A percentile compares a stretch with the other conserved stretches of the same genome.
Conservation (phyloP, 495 filamentous ascomycete genomes). For the Ramalina peruviana region DNA sequence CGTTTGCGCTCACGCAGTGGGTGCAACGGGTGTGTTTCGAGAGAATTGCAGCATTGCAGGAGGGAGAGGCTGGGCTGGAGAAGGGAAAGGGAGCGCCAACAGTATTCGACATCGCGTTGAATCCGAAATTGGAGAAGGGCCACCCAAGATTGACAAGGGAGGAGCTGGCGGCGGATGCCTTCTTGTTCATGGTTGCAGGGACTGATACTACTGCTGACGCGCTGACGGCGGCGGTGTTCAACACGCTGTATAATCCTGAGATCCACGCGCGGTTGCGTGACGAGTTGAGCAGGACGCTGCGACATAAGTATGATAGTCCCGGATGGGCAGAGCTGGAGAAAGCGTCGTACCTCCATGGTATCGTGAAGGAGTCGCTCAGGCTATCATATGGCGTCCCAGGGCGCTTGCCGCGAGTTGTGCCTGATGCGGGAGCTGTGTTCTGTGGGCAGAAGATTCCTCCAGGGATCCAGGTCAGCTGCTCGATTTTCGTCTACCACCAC, state of each 20-base stretch:
- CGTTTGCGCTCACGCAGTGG: no score
- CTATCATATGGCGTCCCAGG: slow-evolving; percentile 19
- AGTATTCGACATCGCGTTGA: no score
- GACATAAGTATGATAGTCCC: slow-evolving; percentile 13
- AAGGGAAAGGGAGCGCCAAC: no score
- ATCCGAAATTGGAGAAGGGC: no score
- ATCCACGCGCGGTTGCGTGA: slow-evolving; percentile 4
- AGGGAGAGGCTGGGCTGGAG: no score
- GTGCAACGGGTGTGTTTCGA: no score
- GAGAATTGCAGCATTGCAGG: no score
- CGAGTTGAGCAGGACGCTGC: slow-evolving; percentile 16
- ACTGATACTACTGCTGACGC: slow-evolving; percentile 9
- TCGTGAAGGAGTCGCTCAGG: slow-evolving; percentile 31
- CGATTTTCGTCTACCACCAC: slow-evolving; percentile 20
- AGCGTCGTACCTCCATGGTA: slow-evolving; percentile 25
- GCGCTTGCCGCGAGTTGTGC: slow-evolving; percentile 16
- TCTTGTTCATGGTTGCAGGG: slow-evolving; percentile 16
- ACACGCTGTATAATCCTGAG: slow-evolving; percentile 8
- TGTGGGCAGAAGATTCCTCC: slow-evolving; percentile 22
- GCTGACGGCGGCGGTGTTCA: slow-evolving; percentile 7
- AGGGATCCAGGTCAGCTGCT: slow-evolving; percentile 24
- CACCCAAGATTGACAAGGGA: no score
- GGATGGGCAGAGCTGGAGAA: slow-evolving; percentile 19
- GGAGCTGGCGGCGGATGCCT: slow-evolving; percentile 14
- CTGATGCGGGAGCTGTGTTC: slow-evolving; percentile 10